Conservation (phyloP, 2,329 filamentous ascomycete species). For the Rhytidhysteron rufulum region DNA sequence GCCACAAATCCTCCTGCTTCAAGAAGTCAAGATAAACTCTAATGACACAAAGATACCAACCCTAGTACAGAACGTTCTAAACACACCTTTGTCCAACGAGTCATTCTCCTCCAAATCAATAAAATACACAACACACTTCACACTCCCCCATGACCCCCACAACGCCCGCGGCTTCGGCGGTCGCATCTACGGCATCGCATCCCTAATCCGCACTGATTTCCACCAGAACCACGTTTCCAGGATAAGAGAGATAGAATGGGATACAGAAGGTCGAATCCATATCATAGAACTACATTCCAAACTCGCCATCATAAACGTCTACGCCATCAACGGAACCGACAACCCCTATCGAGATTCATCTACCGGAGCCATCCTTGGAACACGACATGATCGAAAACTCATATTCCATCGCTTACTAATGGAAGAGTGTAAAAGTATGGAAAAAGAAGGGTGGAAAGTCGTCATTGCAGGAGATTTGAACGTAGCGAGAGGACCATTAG, state of each 20-base stretch:
- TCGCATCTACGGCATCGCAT: slow-evolving; percentile 52
- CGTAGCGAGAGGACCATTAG: slow-evolving; percentile 41
- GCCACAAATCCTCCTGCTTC: slow-evolving; percentile 45
- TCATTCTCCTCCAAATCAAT: slow-evolving; percentile 22
- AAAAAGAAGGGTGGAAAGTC: slow-evolving; percentile 40
- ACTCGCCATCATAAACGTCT: slow-evolving; percentile 50
- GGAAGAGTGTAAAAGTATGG: slow-evolving; percentile 41
- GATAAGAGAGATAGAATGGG: slow-evolving; percentile 46
- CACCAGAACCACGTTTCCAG: slow-evolving; percentile 16
- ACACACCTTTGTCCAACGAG: slow-evolving; percentile 7
- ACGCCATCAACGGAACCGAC: slow-evolving; percentile 52
- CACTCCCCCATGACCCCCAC: slow-evolving; percentile 46
- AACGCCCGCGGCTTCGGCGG: slow-evolving; percentile 50
- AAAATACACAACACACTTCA: slow-evolving; percentile 43
- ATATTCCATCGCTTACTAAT: slow-evolving; percentile 46
- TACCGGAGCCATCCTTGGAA: slow-evolving; percentile 42
- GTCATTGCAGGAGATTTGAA: slow-evolving; percentile 53
- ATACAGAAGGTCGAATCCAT: slow-evolving; percentile 50
- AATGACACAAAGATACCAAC: slow-evolving; percentile 37
- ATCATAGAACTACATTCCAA: slow-evolving; percentile 38
- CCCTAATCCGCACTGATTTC: slow-evolving; percentile 47
- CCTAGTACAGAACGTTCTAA: slow-evolving; percentile 38
- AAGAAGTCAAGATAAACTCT: slow-evolving; percentile 48
- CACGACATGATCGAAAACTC: slow-evolving; percentile 51
- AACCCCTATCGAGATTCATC: slow-evolving; percentile 43